Evolutionary conservation across 306 rosid genomes (phyloP).

Genomic region (Luffa aegyptiaca): DNA sequence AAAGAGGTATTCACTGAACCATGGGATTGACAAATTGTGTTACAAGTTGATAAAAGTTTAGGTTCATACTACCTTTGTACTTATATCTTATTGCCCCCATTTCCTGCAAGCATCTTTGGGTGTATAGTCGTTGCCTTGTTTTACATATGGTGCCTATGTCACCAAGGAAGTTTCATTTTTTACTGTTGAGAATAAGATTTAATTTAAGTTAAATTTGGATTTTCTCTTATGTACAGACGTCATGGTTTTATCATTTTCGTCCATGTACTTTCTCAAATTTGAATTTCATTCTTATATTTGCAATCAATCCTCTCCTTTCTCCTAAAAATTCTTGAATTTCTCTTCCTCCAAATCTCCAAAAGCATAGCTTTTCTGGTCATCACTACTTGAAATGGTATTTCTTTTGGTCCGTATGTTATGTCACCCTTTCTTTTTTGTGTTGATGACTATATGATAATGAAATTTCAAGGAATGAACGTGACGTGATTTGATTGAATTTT

Average conservation of each 20-base stretch:
- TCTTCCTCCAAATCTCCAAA: background rate
- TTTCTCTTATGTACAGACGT: background rate
- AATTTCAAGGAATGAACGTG: background rate
- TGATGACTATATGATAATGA: background rate
- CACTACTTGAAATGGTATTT: background rate
- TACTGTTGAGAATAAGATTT: background rate
- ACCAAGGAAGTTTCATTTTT: background rate
- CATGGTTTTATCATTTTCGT: background rate
- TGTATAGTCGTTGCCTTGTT: background rate
- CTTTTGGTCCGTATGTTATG: background rate
- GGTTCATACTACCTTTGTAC: background rate
- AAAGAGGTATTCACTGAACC: constrained; percentile 47
- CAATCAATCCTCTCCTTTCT: background rate
- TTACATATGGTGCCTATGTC: background rate
- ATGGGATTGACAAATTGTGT: background rate
- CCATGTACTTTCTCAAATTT: background rate
- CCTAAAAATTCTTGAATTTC: background rate
- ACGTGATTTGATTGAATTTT: background rate
- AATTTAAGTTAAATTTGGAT: background rate
- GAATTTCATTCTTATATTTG: background rate
- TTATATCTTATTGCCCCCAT: background rate
- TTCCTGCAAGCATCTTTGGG: background rate
- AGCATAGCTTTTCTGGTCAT: background rate
- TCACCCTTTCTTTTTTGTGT: too few relatives aligned
- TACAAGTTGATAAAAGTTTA: background rate